Evolutionary conservation across 306 rosid genomes (phyloP), one percentile per base, ranked within the genome.

Genomic region (Cucumis melo): DNA sequence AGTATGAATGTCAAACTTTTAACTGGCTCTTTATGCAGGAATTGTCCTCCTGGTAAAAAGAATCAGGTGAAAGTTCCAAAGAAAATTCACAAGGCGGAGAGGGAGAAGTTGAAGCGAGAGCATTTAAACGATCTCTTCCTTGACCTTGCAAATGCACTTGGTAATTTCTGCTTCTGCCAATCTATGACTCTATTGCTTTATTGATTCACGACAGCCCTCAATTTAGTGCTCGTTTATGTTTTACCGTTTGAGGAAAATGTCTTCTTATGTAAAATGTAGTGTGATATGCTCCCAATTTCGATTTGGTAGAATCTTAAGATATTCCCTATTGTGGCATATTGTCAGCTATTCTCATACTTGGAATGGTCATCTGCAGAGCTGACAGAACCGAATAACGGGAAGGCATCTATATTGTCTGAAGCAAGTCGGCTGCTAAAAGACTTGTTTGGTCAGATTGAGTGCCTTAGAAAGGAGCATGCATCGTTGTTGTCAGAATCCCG

Each of bases 71-170:
- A 88, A 85, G 82, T 80, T 51, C 97, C 97, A 11, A 92, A 81
- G 80, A 88, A 96, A 80, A 80, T 92, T 79, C 95, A 87, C 85
- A 94, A 94, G 89, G 86, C 99, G 21, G 98, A 89, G 88, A 89
- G 93, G 88, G 99, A 94, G 91, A 94, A 86, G 83, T 74, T 82
- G 90, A 94, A 94, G 91, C 93, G 99, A 5, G 99, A 90, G 68
- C 93, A 85, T 66, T 86, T 92, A 81, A 94, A 94, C 15, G 93
- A 92, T 42, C 92, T 90, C 72, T 92, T 94, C 84, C 80, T 92
- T n/a, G 92, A 89, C 80, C 93, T 94, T 44, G 90, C 97, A 66
- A 79, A 77, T 77, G 86, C 84, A 57, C 88, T 94, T 63, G 99
- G 99, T 94, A 87, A 86, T 54, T 60, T 65, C 63, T 78, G 44